phyloP scores from a whole-genome alignment of 495 filamentous ascomycete species.

The Beverwykella pulmonaria region DNA sequence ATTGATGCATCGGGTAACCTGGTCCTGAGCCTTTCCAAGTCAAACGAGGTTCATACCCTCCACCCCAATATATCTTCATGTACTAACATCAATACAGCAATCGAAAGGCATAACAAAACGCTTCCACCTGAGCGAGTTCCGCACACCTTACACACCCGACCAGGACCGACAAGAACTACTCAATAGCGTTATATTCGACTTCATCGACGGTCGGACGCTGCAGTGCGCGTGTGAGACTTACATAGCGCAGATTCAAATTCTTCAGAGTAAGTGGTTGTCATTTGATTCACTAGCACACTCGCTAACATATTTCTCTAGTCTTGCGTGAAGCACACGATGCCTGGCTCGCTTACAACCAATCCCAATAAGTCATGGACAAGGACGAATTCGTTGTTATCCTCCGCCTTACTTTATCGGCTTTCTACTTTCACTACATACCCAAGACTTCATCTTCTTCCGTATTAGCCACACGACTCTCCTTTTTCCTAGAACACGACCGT shows the following conservation, averaged over 20 bases:
- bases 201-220: slow-evolving; percentile 77
- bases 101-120: slow-evolving; percentile 63
- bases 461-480: background rate
- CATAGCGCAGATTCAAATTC: slow-evolving; percentile 31
- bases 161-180: slow-evolving; percentile 87
- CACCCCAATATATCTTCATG: background rate
- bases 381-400: background rate
- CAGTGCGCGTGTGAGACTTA: slow-evolving; percentile 64
- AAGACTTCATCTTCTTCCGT: slow-evolving; percentile 10
- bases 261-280: slow-evolving; percentile 32
- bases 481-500: slow-evolving; percentile 21
- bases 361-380: background rate
- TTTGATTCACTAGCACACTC: background rate
- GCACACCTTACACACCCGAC: slow-evolving; percentile 75
- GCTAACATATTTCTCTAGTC: slow-evolving; percentile 29
- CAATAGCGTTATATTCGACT: slow-evolving; percentile 79
- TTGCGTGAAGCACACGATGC: slow-evolving; percentile 39
- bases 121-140: slow-evolving; percentile 82
- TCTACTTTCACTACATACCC: slow-evolving; percentile 23
- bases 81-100: slow-evolving; percentile 30
- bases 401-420: background rate
- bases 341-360: slow-evolving; percentile 37
- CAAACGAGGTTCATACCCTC: slow-evolving; percentile 38
- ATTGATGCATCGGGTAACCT: slow-evolving; percentile 77
- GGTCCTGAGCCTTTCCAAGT: slow-evolving; percentile 63